A percentile compares a stretch with the other conserved stretches of the same genome.
Evolutionary conservation across 2,329 filamentous ascomycete genomes (phyloP).

Genomic region (Daldinia eschscholtzii): DNA sequence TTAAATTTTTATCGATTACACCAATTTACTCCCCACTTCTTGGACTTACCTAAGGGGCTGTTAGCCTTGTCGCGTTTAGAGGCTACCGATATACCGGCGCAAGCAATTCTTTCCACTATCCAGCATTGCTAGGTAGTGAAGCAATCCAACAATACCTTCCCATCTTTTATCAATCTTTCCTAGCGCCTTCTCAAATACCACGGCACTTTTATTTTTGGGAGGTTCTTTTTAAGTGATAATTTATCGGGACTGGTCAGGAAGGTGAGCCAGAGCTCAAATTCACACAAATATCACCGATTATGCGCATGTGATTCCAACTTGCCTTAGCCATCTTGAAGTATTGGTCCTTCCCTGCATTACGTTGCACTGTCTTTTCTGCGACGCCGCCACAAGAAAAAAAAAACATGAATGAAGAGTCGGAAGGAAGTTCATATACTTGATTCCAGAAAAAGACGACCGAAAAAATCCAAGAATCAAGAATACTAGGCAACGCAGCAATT

Average conservation of each 20-base stretch:
- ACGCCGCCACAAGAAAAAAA: constrained; percentile 52
- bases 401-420: constrained; percentile 47
- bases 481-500: constrained; percentile 2
- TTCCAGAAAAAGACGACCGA: constrained; percentile 39
- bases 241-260: constrained; percentile 46
- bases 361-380: constrained; percentile 12
- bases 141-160: constrained; percentile 18
- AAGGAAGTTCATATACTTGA: constrained; percentile 8
- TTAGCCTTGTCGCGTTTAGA: constrained; percentile 19
- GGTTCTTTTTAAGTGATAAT: constrained; percentile 16
- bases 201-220: constrained; percentile 13
- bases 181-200: constrained; percentile 4
- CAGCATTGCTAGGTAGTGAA: constrained; percentile 24
- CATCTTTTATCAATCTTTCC: not conserved
- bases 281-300: constrained; percentile 38
- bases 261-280: constrained; percentile 51
- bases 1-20: constrained; percentile 23
- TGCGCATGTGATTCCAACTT: constrained; percentile 36
- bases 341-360: constrained; percentile 9
- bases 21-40: constrained; percentile 35
- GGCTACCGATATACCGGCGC: constrained; percentile 10
- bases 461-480: not conserved
- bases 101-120: constrained; percentile 18
- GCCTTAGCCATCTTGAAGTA: constrained; percentile 5
- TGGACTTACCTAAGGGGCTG: constrained; percentile 9